Evolutionary conservation across 495 filamentous ascomycete species (phyloP).

Genomic region (Chlorociboria aeruginascens): DNA sequence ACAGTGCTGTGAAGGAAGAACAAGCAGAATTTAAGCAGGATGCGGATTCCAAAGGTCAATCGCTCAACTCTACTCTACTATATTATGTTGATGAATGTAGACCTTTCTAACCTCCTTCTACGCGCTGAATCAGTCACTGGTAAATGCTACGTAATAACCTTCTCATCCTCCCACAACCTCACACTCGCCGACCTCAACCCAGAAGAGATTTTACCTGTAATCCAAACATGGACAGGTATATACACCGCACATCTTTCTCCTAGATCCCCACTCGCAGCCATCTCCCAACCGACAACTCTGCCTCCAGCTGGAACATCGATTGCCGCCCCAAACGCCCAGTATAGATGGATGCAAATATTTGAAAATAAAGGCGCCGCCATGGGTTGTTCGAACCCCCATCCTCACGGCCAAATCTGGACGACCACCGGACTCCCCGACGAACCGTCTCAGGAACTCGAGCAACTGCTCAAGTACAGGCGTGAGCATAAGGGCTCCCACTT

Average conservation of each 20-base stretch:
- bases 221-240: slow-evolving; percentile 78
- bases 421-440: slow-evolving; percentile 85
- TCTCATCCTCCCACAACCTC: slow-evolving; percentile 78
- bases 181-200: slow-evolving; percentile 80
- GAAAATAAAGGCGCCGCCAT: slow-evolving; percentile 98
- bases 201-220: slow-evolving; percentile 56
- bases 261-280: slow-evolving; percentile 44
- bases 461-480: slow-evolving; percentile 62
- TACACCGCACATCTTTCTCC: slow-evolving; percentile 73
- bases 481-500: slow-evolving; percentile 63
- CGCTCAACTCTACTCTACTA: background rate
- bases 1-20: slow-evolving; percentile 89
- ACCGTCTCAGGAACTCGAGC: slow-evolving; percentile 60
- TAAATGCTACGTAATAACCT: slow-evolving; percentile 95
- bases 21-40: slow-evolving; percentile 59
- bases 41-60: slow-evolving; percentile 36
- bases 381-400: slow-evolving; percentile 98
- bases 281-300: slow-evolving; percentile 14
- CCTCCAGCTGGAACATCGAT: slow-evolving; percentile 37
- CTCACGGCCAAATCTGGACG: slow-evolving; percentile 94
- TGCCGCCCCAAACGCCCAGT: slow-evolving; percentile 46
- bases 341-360: slow-evolving; percentile 97
- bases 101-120: slow-evolving; percentile 66
- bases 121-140: slow-evolving; percentile 78
- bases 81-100: slow-evolving; percentile 45